phyloP scores from a whole-genome alignment of 2,329 filamentous ascomycete species.

The Penicillium verrucosum region DNA sequence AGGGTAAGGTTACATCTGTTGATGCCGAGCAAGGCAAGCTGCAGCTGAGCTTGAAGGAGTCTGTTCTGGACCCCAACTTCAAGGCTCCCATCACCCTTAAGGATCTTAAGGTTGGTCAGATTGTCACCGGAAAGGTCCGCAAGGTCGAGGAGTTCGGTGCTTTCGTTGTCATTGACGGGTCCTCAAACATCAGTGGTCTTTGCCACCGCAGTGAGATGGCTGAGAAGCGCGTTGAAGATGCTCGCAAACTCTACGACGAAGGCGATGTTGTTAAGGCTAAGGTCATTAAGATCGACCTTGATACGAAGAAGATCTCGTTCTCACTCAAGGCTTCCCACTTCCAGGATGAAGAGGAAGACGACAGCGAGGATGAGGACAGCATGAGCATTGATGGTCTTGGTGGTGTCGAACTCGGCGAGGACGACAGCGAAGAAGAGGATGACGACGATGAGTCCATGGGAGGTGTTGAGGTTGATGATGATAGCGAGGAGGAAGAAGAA shows the following conservation, averaged over 20 bases:
- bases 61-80: conserved; percentile 76
- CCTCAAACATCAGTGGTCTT: conserved; percentile 83
- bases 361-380: conserved; percentile 47
- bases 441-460: conserved; percentile 40
- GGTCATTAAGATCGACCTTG: conserved; percentile 71
- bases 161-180: conserved; percentile 86
- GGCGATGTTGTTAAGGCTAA: conserved; percentile 93
- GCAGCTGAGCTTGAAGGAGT: conserved; percentile 83
- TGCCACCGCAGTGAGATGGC: conserved; percentile 93
- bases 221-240: conserved; percentile 74
- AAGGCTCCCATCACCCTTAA: conserved; percentile 67
- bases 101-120: conserved; percentile 75
- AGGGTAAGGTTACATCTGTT: conserved; percentile 74
- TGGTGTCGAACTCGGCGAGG: conserved; percentile 35
- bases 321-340: conserved; percentile 93
- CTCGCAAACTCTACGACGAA: conserved; percentile 83
- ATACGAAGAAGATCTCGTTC: conserved; percentile 78
- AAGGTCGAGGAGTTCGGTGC: conserved; percentile 95
- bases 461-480: conserved; percentile 46
- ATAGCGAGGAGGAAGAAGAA: conserved; percentile 39
- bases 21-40: conserved; percentile 68
- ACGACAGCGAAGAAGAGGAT: conserved; percentile 35
- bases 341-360: conserved; percentile 54
- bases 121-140: conserved; percentile 84
- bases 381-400: conserved; percentile 32